Evolutionary conservation across 257 asterid genomes (phyloP).

Genomic region (Gentiana straminea): DNA sequence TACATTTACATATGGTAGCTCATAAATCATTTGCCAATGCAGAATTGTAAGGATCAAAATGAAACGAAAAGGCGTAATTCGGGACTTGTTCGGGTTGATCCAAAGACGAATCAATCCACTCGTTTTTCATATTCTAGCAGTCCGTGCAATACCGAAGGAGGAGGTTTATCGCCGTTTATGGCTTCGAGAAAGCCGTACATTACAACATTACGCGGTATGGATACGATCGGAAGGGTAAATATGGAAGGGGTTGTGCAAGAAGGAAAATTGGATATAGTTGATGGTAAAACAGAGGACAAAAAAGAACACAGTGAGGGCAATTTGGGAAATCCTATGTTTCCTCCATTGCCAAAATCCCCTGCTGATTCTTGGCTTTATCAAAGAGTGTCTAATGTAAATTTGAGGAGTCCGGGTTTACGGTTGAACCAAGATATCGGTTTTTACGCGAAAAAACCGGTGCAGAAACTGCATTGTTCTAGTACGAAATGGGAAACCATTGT

Average conservation of each 20-base stretch:
- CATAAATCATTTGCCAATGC: slow-evolving; percentile 16
- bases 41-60: slow-evolving; percentile 44
- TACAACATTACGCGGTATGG: slow-evolving; percentile 6
- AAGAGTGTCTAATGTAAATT: slow-evolving; percentile 44
- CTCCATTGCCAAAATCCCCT: slow-evolving; percentile 97
- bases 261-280: slow-evolving; percentile 2
- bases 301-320: slow-evolving; percentile 9
- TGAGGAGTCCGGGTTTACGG: slow-evolving; percentile 47
- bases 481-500: slow-evolving; percentile 86
- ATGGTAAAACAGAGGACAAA: slow-evolving; percentile 16
- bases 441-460: slow-evolving; percentile 38
- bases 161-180: slow-evolving; percentile 46
- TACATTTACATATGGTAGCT: neutral
- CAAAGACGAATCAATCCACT: slow-evolving; percentile 25
- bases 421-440: slow-evolving; percentile 27
- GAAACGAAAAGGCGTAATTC: slow-evolving; percentile 56
- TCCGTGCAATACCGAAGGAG: slow-evolving; percentile 32
- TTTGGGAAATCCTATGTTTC: no score
- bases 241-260: slow-evolving; percentile 15
- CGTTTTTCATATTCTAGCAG: slow-evolving; percentile 25
- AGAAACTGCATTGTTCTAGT: slow-evolving; percentile 23
- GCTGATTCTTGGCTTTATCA: slow-evolving; percentile 97
- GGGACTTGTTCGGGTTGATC: slow-evolving; percentile 41
- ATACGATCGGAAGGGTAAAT: slow-evolving; percentile 13
- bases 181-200: slow-evolving; percentile 32